Percentiles rank a stretch among this genome's conserved stretches.
Conservation (phyloP, 257 asterid species). For the Dorcoceras hygrometricum region DNA sequence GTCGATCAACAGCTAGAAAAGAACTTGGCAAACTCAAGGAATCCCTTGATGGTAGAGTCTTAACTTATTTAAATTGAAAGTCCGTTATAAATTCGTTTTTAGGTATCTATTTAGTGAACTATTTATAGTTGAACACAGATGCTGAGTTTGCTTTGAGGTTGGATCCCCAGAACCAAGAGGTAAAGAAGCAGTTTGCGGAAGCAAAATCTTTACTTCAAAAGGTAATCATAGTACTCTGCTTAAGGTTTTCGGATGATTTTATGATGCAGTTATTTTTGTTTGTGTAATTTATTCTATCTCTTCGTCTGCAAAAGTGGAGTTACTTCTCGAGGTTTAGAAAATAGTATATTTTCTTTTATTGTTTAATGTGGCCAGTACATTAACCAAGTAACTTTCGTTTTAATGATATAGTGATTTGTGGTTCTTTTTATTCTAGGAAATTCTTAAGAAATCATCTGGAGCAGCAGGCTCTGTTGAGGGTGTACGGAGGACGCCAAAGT, state of each 20-base stretch:
- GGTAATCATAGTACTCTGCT: constrained; percentile 35
- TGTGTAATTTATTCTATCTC: background rate
- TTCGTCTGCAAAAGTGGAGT: no score
- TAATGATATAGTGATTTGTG: no score
- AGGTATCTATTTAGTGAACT: constrained; percentile 26
- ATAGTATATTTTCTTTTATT: constrained; percentile 1
- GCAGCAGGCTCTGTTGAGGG: constrained; percentile 39
- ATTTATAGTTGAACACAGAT: constrained; percentile 50
- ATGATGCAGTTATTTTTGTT: background rate
- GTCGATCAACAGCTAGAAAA: constrained; percentile 88
- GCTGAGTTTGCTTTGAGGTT: constrained; percentile 82
- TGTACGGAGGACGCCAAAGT: constrained; percentile 35
- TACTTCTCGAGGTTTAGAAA: no score
- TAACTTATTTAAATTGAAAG: constrained; percentile 13
- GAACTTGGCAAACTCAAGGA: constrained; percentile 93
- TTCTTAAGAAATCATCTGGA: constrained; percentile 65
- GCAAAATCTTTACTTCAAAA: constrained; percentile 69
- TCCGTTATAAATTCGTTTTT: constrained; percentile 18
- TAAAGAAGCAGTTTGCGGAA: constrained; percentile 81
- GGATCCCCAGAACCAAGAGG: constrained; percentile 91
- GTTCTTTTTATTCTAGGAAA: constrained; percentile 44
- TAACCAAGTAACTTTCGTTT: no score
- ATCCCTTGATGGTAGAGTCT: constrained; percentile 66
- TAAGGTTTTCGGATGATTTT: constrained; percentile 12
- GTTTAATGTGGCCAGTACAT: background rate